Conservation (phyloP, 352 stramenopile genomes). For the Phytophthora tubulina region DNA sequence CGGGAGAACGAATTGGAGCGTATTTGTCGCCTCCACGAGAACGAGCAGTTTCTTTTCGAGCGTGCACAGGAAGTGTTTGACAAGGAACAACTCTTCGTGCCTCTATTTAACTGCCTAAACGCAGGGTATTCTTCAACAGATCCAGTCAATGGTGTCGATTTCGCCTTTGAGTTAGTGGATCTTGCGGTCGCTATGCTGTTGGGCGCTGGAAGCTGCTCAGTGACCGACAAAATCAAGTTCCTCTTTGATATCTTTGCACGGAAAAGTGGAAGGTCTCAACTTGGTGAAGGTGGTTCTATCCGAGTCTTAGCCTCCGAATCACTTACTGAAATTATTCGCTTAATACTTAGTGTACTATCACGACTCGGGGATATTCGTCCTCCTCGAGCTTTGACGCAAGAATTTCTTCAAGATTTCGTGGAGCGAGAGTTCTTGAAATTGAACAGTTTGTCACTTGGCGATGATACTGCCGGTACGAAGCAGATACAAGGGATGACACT, state of each 20-base stretch:
- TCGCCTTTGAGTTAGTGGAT: conserved; percentile 49
- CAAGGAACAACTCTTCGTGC: conserved; percentile 72
- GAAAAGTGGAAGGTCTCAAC: conserved; percentile 19
- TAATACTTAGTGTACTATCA: conserved; percentile 62
- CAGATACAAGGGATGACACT: conserved; percentile 68
- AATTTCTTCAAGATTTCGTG: conserved; percentile 54
- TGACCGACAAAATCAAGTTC: conserved; percentile 79
- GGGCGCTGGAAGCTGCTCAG: conserved; percentile 48
- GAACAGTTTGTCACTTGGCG: conserved; percentile 32
- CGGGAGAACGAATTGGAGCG: conserved; percentile 69
- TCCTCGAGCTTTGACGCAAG: conserved; percentile 44
- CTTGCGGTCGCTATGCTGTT: conserved; percentile 64
- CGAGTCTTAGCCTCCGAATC: conserved; percentile 51
- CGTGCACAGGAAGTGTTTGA: conserved; percentile 65
- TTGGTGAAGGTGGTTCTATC: conserved; percentile 26
- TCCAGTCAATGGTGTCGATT: background rate
- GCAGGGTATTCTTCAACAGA: background rate
- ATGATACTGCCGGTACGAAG: conserved; percentile 8
- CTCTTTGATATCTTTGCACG: conserved; percentile 76
- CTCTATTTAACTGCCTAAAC: conserved; percentile 63
- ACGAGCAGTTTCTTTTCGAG: conserved; percentile 80
- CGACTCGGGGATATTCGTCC: conserved; percentile 69
- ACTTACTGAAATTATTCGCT: conserved; percentile 58
- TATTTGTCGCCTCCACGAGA: conserved; percentile 60
- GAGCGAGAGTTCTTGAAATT: conserved; percentile 77